A percentile compares a stretch with the other conserved stretches of the same genome.
Conservation (phyloP, 1,284 basidiomycete species). For the Cutaneotrichosporon cavernicola region DNA sequence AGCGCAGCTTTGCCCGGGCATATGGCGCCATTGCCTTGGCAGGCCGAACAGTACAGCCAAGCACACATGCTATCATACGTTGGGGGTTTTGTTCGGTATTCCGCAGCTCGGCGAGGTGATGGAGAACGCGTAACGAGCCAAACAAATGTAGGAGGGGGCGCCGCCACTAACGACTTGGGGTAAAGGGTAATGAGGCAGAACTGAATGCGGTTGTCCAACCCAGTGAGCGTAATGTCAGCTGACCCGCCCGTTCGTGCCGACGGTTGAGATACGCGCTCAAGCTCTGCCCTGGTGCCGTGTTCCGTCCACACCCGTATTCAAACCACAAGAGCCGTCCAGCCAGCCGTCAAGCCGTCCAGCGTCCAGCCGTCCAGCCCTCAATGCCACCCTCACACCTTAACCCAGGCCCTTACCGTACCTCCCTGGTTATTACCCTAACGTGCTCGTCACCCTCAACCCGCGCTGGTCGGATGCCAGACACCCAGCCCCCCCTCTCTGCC, state of each 20-base stretch:
- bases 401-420: not conserved
- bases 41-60: not conserved
- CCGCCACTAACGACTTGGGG: not conserved
- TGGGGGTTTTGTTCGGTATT: not conserved
- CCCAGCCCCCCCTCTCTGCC: not conserved
- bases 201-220: not conserved
- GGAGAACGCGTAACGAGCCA: not conserved
- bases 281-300: not conserved
- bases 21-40: too few relatives aligned
- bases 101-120: not conserved
- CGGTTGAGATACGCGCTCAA: not conserved
- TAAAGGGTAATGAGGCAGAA: conserved; percentile 2
- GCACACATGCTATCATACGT: not conserved
- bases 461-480: not conserved
- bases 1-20: not conserved
- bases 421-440: not conserved
- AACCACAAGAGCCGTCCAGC: not conserved
- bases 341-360: not conserved
- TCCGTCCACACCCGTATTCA: not conserved
- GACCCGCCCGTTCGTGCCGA: not conserved
- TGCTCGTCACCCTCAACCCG: not conserved
- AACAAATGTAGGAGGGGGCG: not conserved
- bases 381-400: too few relatives aligned
- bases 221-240: not conserved
- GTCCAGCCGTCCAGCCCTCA: too few relatives aligned